Evolutionary conservation across 176 grass and related monocot species (phyloP).

Genomic region (Miscanthus lutarioriparius): DNA sequence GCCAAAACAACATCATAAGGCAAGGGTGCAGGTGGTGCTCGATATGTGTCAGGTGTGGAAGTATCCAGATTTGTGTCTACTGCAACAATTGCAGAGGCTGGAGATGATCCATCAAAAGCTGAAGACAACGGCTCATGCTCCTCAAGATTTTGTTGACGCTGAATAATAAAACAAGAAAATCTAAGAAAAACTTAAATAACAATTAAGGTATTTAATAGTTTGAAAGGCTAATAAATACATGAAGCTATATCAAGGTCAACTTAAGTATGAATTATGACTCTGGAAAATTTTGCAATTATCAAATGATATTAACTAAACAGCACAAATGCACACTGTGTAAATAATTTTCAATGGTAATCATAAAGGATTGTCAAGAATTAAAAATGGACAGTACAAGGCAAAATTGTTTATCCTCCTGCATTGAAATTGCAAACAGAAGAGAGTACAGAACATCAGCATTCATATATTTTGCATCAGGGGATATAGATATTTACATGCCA

Average conservation of each 20-base stretch:
- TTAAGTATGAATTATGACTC: slow-evolving; percentile 5
- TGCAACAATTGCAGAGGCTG: slow-evolving; percentile 54
- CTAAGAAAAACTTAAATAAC: not conserved
- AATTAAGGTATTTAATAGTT: slow-evolving; percentile 11
- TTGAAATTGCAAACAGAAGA: slow-evolving; percentile 5
- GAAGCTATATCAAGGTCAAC: not conserved
- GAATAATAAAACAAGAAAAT: slow-evolving; percentile 31
- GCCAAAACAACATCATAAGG: slow-evolving; percentile 75
- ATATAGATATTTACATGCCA: not conserved
- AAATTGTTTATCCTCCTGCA: slow-evolving; percentile 1
- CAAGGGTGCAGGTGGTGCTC: slow-evolving; percentile 77
- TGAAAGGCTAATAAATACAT: not conserved
- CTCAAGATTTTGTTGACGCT: slow-evolving; percentile 67
- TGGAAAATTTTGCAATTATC: not conserved
- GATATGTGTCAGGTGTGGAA: slow-evolving; percentile 79
- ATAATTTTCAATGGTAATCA: slow-evolving; percentile 7
- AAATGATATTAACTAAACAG: not conserved
- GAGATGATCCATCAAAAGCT: slow-evolving; percentile 58
- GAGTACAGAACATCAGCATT: not conserved
- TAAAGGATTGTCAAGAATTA: not conserved
- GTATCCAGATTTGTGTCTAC: slow-evolving; percentile 74
- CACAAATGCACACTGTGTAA: not conserved
- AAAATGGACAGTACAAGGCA: not conserved
- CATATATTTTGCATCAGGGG: not conserved
- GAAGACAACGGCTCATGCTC: slow-evolving; percentile 76